Base-by-base conservation (phyloP, 2,329 filamentous ascomycete genomes). In the Diaporthe vaccinii region DNA sequence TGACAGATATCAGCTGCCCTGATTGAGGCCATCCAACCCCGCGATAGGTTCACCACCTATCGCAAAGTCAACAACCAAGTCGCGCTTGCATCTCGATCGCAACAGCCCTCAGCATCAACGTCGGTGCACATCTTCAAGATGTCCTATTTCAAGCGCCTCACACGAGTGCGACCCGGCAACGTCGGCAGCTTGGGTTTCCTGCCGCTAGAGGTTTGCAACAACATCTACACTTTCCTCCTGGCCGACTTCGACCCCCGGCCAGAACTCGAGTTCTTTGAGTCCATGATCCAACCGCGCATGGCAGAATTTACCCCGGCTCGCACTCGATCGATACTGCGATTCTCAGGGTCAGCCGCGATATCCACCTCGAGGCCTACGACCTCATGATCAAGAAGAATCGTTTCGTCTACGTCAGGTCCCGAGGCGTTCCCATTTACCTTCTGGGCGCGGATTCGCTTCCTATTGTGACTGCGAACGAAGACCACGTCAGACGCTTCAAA, bases 261-360 rank as follows among this genome's bases (percentile, higher is more conserved):
- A 34, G 31, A 34, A 34, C 31, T 34, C 31, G 31, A 34, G 31
- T 34, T 34, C 31, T 34, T 6, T 3, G 31, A 44, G 12, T 44
- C 41, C 12, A n/a, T 1, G 46, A n/a, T 46, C 44, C 9, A 20
- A 2, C 44, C 2, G 17, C 14, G 8, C 9, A 12, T 20, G 31
- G 3, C 28, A 20, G 6, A 8, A 7, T 22, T 22, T 20, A 34
- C 28, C 15, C 7, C 6, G 7, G 31, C 55, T 31, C 20, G 10
- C 59, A 44, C 15, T 62, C 59, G 8, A 62, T 65, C 25, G n/a
- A 46, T 8, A 46, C 39, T 31, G 59, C 59, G 8, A 65, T 65
- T 31, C 59, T 65, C 7, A 25, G 39, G 2, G 25, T 4, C 41
- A 65, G 59, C 59, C 39, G 25, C 9, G 17, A 65, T 1, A 1